phyloP scores from a whole-genome alignment of 768 basidiomycete species.

The Sarcomyxa edulis region DNA sequence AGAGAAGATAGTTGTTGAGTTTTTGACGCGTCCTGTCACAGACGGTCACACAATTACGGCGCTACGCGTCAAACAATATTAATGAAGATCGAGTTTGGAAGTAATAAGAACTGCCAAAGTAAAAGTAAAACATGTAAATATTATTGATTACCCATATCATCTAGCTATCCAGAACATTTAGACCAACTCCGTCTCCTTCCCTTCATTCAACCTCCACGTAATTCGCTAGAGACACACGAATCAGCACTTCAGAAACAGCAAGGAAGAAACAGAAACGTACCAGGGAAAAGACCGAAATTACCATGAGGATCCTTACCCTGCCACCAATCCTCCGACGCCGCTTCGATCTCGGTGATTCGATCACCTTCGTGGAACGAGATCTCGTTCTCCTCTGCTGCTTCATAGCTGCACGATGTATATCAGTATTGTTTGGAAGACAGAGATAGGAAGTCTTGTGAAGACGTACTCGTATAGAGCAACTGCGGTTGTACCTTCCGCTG shows the following conservation, averaged over 20 bases:
- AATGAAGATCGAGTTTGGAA: too few species aligned
- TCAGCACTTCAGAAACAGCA: background rate
- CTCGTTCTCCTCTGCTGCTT: constrained; percentile 90
- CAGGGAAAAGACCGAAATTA: constrained; percentile 69
- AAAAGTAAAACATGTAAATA: too few species aligned
- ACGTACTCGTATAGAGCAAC: constrained; percentile 70
- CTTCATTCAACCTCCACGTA: constrained; percentile 33
- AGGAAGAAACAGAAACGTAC: constrained; percentile 30
- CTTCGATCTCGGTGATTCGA: constrained; percentile 70
- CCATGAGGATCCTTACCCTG: constrained; percentile 56
- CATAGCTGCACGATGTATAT: constrained; percentile 50
- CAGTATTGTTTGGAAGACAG: background rate
- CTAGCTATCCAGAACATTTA: constrained; percentile 12
- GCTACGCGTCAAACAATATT: too few species aligned
- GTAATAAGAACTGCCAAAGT: too few species aligned
- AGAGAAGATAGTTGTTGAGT: too few species aligned
- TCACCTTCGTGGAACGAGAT: constrained; percentile 83
- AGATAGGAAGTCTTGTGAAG: background rate
- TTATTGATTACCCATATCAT: too few species aligned
- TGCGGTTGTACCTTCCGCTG: constrained; percentile 56
- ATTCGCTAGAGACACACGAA: constrained; percentile 21
- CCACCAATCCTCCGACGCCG: constrained; percentile 90
- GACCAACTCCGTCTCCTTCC: too few species aligned
- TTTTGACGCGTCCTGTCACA: too few species aligned
- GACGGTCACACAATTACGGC: too few species aligned